Evolutionary conservation across 768 basidiomycete genomes (phyloP), one percentile per base, ranked within the genome.

Genomic region (Mrakia gelida): DNA sequence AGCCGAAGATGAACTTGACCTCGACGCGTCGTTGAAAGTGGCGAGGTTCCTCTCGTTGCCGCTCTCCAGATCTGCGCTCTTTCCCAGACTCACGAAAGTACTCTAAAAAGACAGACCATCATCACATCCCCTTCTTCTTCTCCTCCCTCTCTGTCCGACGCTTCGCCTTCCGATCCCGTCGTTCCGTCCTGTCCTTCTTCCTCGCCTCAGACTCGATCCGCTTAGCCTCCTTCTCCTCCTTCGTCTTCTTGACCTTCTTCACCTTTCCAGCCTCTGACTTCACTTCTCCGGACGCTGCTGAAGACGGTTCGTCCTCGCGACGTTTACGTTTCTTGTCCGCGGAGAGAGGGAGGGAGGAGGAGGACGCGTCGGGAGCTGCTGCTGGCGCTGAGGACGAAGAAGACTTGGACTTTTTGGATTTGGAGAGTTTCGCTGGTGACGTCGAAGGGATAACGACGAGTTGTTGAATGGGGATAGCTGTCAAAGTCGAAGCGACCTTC

Each of bases 111-210:
- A 52, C 3, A 52, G 49, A 52, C 2, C 16, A 52, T 59, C 59
- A 59, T 59, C 59, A 59, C 1, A 59, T 52, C 41, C 30, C 41
- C n/a, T 8, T 32, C 28, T 49, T 62, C 75, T 75, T 75, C 43
- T 45, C 75, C 30, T 41, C 76, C 59, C 43, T 62, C 59, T 72
- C 61, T 18, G 70, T 59, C 59, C 70, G n/a, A 26, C 61, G 32
- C 71, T 32, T 30, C 21, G n/a, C 75, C 67, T 65, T 65, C 56
- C 68, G 18, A 32, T 34, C 75, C 8, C 32, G 3, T 3, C 65
- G 67, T 9, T 54, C 73, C 0, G 30, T 73, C 73, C 61, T 56
- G 16, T 73, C 73, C 54, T 30, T 54, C 32, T 73, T 73, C 30
- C 52, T 28, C 45, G 56, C 49, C 71, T 73, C 52, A 3, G 43